A percentile compares a stretch with the other conserved stretches of the same genome.
phyloP scores from a whole-genome alignment of 805 yeast genomes.

The Starmerella sp. region DNA sequence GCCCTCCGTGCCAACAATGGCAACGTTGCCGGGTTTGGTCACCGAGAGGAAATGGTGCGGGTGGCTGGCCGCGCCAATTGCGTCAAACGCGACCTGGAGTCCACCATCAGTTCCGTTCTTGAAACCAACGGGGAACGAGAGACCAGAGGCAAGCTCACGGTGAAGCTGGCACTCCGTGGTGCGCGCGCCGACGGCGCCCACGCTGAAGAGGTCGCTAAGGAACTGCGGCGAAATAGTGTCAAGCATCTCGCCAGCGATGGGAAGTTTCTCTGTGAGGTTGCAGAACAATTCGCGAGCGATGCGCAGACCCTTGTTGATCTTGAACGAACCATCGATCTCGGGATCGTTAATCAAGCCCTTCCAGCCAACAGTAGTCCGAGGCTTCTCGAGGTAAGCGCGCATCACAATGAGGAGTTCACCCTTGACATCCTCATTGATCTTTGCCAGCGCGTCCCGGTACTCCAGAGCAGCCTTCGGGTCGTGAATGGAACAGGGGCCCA shows the following conservation, averaged over 20 bases:
- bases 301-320: slow-evolving; percentile 88
- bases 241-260: slow-evolving; percentile 95
- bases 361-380: slow-evolving; percentile 99
- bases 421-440: slow-evolving; percentile 48
- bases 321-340: slow-evolving; percentile 82
- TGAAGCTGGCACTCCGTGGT: slow-evolving; percentile 97
- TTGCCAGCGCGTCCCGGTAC: slow-evolving; percentile 58
- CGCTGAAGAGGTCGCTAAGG: slow-evolving; percentile 80
- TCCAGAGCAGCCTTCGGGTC: slow-evolving; percentile 89
- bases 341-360: slow-evolving; percentile 97
- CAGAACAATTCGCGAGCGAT: slow-evolving; percentile 79
- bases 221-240: slow-evolving; percentile 97
- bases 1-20: slow-evolving; percentile 92
- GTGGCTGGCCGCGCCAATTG: slow-evolving; percentile 80
- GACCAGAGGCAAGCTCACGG: slow-evolving; percentile 92
- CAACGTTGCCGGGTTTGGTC: slow-evolving; percentile 92
- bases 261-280: slow-evolving; percentile 67
- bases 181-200: slow-evolving; percentile 98
- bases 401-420: slow-evolving; percentile 76
- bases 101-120: slow-evolving; percentile 97
- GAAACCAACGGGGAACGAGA: slow-evolving; percentile 97
- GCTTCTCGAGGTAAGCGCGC: slow-evolving; percentile 97
- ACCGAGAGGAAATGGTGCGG: slow-evolving; percentile 92
- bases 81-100: slow-evolving; percentile 87
- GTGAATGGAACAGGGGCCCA: slow-evolving; percentile 96